These are phyloP conservation scores for Lasiodiplodia sp. DNA, from an alignment of 2,329 filamentous ascomycete genomes.

Conservation along the genomic window DNA sequence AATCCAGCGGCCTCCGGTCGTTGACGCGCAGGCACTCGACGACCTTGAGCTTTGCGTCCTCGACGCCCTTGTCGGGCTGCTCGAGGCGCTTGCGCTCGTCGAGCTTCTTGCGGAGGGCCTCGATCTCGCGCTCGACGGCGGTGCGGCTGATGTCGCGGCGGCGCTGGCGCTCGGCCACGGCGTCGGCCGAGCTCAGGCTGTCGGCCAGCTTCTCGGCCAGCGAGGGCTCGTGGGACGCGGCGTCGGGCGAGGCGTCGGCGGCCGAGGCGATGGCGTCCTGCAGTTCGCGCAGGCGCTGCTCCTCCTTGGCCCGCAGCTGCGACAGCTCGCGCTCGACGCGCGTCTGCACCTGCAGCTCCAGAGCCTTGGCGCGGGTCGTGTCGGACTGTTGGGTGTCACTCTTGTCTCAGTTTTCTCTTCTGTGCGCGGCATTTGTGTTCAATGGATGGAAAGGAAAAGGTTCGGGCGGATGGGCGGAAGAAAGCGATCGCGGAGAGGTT, in stretches of 20 bases:
- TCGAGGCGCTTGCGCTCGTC: slow-evolving; percentile 63
- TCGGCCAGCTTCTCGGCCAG: slow-evolving; percentile 47
- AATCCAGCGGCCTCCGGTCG: slow-evolving; percentile 88
- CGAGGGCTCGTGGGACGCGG: slow-evolving; percentile 31
- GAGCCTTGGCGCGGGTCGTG: slow-evolving; percentile 79
- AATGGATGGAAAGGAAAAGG: neutral
- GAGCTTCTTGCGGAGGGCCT: slow-evolving; percentile 59
- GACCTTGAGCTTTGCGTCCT: slow-evolving; percentile 77
- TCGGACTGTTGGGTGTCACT: slow-evolving; percentile 70
- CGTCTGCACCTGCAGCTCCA: slow-evolving; percentile 87
- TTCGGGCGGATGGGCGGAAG: neutral
- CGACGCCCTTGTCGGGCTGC: slow-evolving; percentile 73
- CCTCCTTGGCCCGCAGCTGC: slow-evolving; percentile 75
- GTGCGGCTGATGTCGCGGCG: slow-evolving; percentile 59
- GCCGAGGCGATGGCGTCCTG: slow-evolving; percentile 68
- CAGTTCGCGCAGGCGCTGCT: slow-evolving; percentile 71
- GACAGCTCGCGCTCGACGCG: slow-evolving; percentile 87
- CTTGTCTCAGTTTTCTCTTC: slow-evolving; percentile 2
- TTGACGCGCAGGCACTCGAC: slow-evolving; percentile 82
- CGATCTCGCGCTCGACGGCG: slow-evolving; percentile 65
- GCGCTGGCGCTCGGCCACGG: slow-evolving; percentile 49
- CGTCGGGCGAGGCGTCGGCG: slow-evolving; percentile 41
- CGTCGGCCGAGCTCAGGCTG: slow-evolving; percentile 44
- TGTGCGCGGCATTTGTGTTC: neutral
- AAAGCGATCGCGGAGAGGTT: neutral